Base-by-base conservation (phyloP, 2,329 filamentous ascomycete genomes). In the Fusarium anguioides region DNA sequence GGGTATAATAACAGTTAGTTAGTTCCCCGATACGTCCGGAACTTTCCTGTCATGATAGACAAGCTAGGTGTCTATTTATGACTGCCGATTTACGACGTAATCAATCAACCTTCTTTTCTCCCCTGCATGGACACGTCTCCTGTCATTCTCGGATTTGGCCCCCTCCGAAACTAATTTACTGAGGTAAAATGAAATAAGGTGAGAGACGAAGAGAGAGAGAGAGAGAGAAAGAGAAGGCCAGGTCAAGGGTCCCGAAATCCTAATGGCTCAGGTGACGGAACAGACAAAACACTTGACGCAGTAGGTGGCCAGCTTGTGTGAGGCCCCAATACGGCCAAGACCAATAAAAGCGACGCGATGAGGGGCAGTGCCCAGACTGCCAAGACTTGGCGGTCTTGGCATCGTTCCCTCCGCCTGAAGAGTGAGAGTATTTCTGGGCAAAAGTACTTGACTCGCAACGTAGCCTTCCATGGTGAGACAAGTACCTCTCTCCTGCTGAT, bases 371-470 rank as follows among this genome's bases (percentile, higher is more conserved):
- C 78, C 78, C 75, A 80, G 77, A 58, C 59, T 71, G 78, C 78
- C 78, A 80, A 79, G 77, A 0, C 76, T 78, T 79, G 77, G 75
- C 76, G 57, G 24, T 56, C 76, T 79, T 79, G 77, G 77, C 76
- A 74, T 36, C 39, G 55, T 67, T 49, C 65, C 70, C 70, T 75
- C 73, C 71, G 71, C 77, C 68, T 71, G 54, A 52, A 10, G 40
- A 41, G 44, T 45, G n/a, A 24, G 48, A 23, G 72, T 76, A 71
- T 26, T 33, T 40, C 17, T 37, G 46, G 37, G 40, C 60, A 39
- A 27, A n/a, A 42, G 41, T 70, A 76, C 72, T 23, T 66, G 0
- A 1, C 5, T 0, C 4, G 3, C 2, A 4, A 8, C 17, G 24
- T 11, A 9, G 4, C 0, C 1, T 0, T 4, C 4, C n/a, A 18